Percentiles rank a stretch among this genome's conserved stretches.
These are phyloP conservation scores for Escallonia herrerae DNA, from an alignment of 129 eudicot species.

Conservation along the genomic window DNA sequence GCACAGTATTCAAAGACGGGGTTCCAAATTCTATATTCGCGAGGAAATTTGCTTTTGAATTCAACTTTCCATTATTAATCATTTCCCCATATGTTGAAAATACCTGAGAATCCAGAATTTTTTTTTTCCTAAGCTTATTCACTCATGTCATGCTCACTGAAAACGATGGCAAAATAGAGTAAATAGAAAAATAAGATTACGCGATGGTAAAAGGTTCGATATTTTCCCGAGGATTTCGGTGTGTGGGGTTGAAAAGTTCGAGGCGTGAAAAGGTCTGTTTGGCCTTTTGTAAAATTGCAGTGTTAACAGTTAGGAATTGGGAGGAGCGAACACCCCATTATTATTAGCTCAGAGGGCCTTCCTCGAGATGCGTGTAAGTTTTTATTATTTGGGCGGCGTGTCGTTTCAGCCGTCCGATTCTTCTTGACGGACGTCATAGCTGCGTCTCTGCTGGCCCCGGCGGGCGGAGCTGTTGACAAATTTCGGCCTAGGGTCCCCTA, in stretches of 20 bases:
- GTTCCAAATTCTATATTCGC: no score
- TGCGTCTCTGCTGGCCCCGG: constrained; percentile 3
- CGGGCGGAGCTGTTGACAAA: background rate
- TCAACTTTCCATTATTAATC: no score
- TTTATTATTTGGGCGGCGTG: constrained; percentile 26
- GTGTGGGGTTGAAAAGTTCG: constrained; percentile 5
- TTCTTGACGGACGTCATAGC: constrained; percentile 25
- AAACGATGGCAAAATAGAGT: no score
- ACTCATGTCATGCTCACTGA: no score
- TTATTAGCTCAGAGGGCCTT: constrained; percentile 1
- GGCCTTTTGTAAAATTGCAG: constrained; percentile 1
- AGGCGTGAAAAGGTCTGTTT: constrained; percentile 20
- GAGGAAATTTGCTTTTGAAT: no score
- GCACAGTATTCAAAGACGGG: no score
- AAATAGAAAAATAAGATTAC: no score
- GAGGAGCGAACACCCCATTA: constrained; percentile 9
- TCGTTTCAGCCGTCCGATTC: constrained; percentile 19
- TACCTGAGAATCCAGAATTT: no score
- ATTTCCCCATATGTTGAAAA: no score
- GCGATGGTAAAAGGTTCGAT: background rate
- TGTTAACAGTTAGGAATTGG: constrained; percentile 18
- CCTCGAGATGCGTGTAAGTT: constrained; percentile 17
- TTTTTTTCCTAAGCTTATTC: no score
- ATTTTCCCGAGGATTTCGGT: background rate
- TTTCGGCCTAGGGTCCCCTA: background rate